phyloP scores from a whole-genome alignment of 2,329 filamentous ascomycete genomes.

The Ciborinia camelliae region DNA sequence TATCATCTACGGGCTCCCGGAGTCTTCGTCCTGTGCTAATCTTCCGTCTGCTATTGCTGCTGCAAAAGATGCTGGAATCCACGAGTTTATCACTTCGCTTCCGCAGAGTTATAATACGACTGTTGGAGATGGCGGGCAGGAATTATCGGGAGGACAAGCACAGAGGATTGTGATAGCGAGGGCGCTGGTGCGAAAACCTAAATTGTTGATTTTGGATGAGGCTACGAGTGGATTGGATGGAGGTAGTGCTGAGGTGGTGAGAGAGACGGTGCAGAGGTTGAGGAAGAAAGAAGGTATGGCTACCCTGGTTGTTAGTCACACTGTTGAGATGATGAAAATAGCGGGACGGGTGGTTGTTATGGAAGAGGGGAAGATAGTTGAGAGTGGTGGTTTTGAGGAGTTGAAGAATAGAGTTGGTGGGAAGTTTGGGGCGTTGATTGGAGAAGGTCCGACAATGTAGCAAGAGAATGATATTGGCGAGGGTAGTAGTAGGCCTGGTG shows the following conservation, averaged over 20 bases:
- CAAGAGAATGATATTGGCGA: slow-evolving; percentile 7
- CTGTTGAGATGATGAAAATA: slow-evolving; percentile 79
- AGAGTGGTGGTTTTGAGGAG: slow-evolving; percentile 63
- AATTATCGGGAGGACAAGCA: slow-evolving; percentile 75
- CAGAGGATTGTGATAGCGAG: slow-evolving; percentile 80
- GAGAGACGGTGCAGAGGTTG: slow-evolving; percentile 57
- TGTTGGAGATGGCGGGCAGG: slow-evolving; percentile 72
- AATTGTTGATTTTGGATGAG: slow-evolving; percentile 79
- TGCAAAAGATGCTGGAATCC: slow-evolving; percentile 61
- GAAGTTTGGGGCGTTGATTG: slow-evolving; percentile 29
- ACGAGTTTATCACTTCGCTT: slow-evolving; percentile 72
- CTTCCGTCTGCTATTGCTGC: slow-evolving; percentile 47
- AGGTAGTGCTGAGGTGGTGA: slow-evolving; percentile 61
- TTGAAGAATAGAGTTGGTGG: slow-evolving; percentile 42
- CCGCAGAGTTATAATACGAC: slow-evolving; percentile 68
- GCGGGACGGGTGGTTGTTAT: slow-evolving; percentile 73
- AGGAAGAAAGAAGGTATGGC: slow-evolving; percentile 50
- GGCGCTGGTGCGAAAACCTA: slow-evolving; percentile 67
- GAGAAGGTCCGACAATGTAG: not conserved
- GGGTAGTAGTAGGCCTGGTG: not conserved
- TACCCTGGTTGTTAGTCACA: slow-evolving; percentile 80
- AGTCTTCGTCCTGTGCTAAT: slow-evolving; percentile 49
- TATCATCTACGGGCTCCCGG: slow-evolving; percentile 72
- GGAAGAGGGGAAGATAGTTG: slow-evolving; percentile 62
- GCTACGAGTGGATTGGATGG: slow-evolving; percentile 78